Percentiles rank a stretch among this genome's conserved stretches.
These are phyloP conservation scores for Pachysandra terminalis DNA, from an alignment of 164 flowering plant species.

Conservation along the genomic window DNA sequence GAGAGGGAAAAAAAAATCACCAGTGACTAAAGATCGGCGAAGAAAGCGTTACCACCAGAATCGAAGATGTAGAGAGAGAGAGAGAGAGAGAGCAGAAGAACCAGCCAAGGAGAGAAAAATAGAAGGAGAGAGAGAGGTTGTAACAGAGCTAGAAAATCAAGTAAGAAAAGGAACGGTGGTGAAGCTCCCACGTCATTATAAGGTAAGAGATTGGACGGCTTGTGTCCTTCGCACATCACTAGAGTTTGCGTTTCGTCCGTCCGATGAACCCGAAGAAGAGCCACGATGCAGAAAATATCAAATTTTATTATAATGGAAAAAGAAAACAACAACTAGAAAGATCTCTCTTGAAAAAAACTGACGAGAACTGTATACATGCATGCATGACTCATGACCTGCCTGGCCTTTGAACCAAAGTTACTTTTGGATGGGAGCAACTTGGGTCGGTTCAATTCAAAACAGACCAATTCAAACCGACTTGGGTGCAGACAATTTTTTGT, in stretches of 20 bases:
- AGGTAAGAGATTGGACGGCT: conserved; percentile 14
- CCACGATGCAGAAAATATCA: too few relatives aligned
- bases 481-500: too few relatives aligned
- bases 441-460: too few relatives aligned
- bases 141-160: conserved; percentile 3
- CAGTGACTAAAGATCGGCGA: background rate
- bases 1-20: background rate
- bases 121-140: background rate
- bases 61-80: background rate
- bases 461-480: too few relatives aligned
- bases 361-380: too few relatives aligned
- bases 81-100: background rate
- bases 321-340: too few relatives aligned
- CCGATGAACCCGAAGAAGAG: conserved; percentile 1
- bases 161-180: conserved; percentile 14
- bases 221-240: background rate
- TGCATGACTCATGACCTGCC: too few relatives aligned
- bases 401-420: too few relatives aligned
- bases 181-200: conserved; percentile 21
- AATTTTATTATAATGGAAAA: too few relatives aligned
- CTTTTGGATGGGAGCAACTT: too few relatives aligned
- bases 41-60: background rate
- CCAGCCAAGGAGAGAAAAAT: background rate
- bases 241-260: background rate
- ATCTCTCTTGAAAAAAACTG: too few relatives aligned